Conservation (phyloP, 768 basidiomycete species). For the Psilocybe azurescens region DNA sequence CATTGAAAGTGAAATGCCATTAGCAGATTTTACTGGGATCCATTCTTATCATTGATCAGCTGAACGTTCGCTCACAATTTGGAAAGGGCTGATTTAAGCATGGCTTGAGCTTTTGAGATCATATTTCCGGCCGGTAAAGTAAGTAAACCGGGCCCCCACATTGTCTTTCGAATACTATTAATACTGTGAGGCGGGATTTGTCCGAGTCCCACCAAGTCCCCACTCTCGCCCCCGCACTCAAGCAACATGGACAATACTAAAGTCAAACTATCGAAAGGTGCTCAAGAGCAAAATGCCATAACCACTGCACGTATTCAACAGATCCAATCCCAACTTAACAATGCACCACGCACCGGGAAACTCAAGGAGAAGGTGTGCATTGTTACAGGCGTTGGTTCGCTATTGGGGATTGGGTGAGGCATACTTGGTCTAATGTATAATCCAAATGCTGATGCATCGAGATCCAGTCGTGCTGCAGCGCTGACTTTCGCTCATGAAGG, state of each 20-base stretch:
- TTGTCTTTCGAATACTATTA: neutral
- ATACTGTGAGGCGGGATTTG: neutral
- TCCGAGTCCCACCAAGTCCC: neutral
- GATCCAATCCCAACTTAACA: constrained; percentile 71
- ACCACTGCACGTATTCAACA: constrained; percentile 70
- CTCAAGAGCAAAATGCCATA: constrained; percentile 60
- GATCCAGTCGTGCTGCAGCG: constrained; percentile 68
- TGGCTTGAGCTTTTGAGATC: neutral
- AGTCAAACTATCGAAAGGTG: constrained; percentile 30
- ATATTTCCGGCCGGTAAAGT: neutral
- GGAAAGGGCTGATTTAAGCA: neutral
- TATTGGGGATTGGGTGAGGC: constrained; percentile 87
- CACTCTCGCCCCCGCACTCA: neutral
- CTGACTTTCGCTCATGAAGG: constrained; percentile 84
- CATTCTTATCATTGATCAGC: too few species aligned
- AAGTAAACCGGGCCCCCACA: neutral
- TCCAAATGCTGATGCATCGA: constrained; percentile 10
- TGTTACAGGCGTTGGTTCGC: constrained; percentile 86
- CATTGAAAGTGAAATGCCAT: too few species aligned
- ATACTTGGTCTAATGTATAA: constrained; percentile 4
- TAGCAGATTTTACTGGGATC: too few species aligned
- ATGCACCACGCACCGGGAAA: constrained; percentile 54
- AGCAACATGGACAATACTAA: constrained; percentile 33
- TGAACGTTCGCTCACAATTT: neutral
- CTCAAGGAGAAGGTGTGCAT: constrained; percentile 83